A percentile compares a stretch with the other conserved stretches of the same genome.
Conservation (phyloP, 331 rosid genomes). For the Rhamnella rubrinervis region DNA sequence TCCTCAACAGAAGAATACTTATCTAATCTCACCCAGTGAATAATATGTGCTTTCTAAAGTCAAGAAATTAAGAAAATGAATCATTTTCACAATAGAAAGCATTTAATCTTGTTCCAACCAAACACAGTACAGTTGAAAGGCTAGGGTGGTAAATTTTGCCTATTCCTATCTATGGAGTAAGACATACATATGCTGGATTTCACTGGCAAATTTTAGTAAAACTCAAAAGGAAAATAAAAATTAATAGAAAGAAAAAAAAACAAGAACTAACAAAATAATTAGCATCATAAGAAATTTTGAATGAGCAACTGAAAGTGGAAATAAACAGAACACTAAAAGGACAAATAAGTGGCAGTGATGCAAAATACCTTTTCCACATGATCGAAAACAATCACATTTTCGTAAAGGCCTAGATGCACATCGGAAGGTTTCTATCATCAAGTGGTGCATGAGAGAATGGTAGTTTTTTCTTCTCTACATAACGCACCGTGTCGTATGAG, state of each 20-base stretch:
- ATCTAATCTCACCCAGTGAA: slow-evolving; percentile 85
- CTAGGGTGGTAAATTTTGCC: too few relatives aligned
- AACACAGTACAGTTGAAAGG: background rate
- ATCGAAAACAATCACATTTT: slow-evolving; percentile 82
- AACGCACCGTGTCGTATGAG: slow-evolving; percentile 94
- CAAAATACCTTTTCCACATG: slow-evolving; percentile 79
- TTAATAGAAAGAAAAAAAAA: background rate
- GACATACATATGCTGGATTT: too few relatives aligned
- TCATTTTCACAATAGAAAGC: slow-evolving; percentile 2
- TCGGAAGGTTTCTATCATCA: slow-evolving; percentile 83
- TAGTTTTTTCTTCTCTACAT: slow-evolving; percentile 82
- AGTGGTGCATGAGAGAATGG: slow-evolving; percentile 74
- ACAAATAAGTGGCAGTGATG: background rate
- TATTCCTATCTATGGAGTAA: too few relatives aligned
- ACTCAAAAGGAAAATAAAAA: too few relatives aligned
- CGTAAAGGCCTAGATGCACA: slow-evolving; percentile 93
- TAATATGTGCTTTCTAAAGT: slow-evolving; percentile 71
- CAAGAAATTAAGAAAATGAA: slow-evolving; percentile 17
- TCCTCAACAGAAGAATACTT: slow-evolving; percentile 67
- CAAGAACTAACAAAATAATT: background rate
- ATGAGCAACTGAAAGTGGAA: background rate
- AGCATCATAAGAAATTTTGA: too few relatives aligned
- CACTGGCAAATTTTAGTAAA: too few relatives aligned
- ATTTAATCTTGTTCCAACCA: slow-evolving; percentile 4
- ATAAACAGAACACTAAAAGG: background rate